Percentiles rank a stretch among this genome's conserved stretches.
Conservation (phyloP, 768 basidiomycete genomes). For the Terana coerulea region DNA sequence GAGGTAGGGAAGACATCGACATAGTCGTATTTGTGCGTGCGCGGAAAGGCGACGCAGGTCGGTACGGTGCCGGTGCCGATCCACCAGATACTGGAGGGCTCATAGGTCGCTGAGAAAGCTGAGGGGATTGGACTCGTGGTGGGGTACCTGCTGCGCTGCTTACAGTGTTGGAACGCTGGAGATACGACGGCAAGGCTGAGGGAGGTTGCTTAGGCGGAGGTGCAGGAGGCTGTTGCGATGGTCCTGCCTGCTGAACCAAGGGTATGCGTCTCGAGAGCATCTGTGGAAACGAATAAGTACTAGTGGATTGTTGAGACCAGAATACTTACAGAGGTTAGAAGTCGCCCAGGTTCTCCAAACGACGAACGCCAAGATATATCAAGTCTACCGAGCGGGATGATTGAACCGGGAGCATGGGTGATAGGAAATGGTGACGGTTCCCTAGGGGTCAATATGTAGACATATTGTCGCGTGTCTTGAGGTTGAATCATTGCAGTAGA, state of each 20-base stretch:
- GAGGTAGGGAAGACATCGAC: constrained; percentile 3
- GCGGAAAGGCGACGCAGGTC: constrained; percentile 42
- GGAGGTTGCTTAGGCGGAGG: constrained; percentile 39
- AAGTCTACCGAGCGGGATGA: constrained; percentile 79
- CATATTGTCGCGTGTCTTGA: constrained; percentile 82
- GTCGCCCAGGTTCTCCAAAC: constrained; percentile 80
- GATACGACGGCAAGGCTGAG: constrained; percentile 73
- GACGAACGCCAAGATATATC: constrained; percentile 88
- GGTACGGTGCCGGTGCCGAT: constrained; percentile 35
- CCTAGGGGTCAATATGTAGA: constrained; percentile 72
- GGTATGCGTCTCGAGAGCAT: constrained; percentile 83
- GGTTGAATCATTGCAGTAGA: constrained; percentile 73
- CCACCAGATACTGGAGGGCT: constrained; percentile 48
- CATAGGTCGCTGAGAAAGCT: constrained; percentile 45
- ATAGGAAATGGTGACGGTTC: constrained; percentile 40
- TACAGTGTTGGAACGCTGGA: constrained; percentile 53
- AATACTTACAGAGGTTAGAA: constrained; percentile 69
- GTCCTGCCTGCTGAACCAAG: constrained; percentile 29
- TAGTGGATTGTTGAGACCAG: not conserved
- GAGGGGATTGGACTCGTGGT: constrained; percentile 58
- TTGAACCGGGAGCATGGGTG: constrained; percentile 57
- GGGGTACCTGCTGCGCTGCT: constrained; percentile 29
- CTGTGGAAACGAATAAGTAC: constrained; percentile 20
- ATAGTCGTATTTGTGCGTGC: constrained; percentile 11
- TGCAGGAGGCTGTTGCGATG: constrained; percentile 24